These are phyloP conservation scores for Ceratocystis destructans DNA, from an alignment of 2,329 filamentous ascomycete genomes.

Conservation along the genomic window DNA sequence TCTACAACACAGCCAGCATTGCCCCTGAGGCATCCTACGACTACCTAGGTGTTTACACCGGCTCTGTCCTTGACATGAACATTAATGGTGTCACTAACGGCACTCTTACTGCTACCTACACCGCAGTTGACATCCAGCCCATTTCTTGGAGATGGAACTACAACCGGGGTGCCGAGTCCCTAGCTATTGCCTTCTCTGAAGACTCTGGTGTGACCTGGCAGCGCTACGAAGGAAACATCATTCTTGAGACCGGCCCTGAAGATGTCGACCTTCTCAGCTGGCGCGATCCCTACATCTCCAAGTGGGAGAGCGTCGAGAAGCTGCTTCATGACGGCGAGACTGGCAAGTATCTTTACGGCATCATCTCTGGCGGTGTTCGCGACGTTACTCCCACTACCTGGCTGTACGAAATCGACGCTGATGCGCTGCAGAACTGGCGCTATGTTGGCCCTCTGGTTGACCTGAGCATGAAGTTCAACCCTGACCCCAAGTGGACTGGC, in stretches of 20 bases:
- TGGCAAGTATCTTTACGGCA: constrained; percentile 28
- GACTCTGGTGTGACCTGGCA: constrained; percentile 24
- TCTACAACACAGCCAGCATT: constrained; percentile 19
- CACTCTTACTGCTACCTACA: constrained; percentile 33
- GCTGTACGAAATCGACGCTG: constrained; percentile 21
- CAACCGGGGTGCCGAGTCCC: constrained; percentile 33
- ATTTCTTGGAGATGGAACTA: constrained; percentile 35
- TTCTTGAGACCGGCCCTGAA: constrained; percentile 20
- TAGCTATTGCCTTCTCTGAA: constrained; percentile 31
- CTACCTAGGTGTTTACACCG: constrained; percentile 33
- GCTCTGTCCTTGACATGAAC: constrained; percentile 31
- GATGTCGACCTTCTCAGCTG: constrained; percentile 22
- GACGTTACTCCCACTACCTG: constrained; percentile 21
- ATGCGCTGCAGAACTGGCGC: constrained; percentile 21
- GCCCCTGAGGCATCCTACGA: constrained; percentile 28
- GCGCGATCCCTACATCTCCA: constrained; percentile 23
- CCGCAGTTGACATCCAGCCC: constrained; percentile 31
- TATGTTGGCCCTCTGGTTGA: constrained; percentile 19
- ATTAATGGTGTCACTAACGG: constrained; percentile 26
- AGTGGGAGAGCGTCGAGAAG: constrained; percentile 20
- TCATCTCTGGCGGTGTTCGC: constrained; percentile 28
- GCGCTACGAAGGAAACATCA: constrained; percentile 21
- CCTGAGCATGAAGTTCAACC: constrained; percentile 11
- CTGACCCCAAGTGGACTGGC: constrained; percentile 14
- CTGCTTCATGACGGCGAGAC: constrained; percentile 18